Percentiles rank a stretch among this genome's conserved stretches.
phyloP scores from a whole-genome alignment of 2,329 filamentous ascomycete genomes.

The Epichloe glyceriae region DNA sequence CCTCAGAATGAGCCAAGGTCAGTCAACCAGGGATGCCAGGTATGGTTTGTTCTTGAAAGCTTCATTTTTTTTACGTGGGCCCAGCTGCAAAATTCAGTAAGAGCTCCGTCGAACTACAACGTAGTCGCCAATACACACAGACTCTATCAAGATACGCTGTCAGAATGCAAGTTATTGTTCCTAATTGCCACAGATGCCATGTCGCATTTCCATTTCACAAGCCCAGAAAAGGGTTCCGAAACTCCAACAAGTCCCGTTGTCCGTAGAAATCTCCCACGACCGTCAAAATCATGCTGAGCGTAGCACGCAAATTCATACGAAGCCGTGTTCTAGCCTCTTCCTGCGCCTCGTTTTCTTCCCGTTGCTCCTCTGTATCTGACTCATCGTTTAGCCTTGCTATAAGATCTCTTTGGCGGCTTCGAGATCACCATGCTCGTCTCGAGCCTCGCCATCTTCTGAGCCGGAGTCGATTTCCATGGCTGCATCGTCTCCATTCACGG shows the following conservation, averaged over 20 bases:
- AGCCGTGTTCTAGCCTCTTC: conserved; percentile 20
- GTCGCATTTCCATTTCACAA: conserved; percentile 16
- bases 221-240: conserved; percentile 48
- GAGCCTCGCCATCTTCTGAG: conserved; percentile 19
- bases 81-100: too few relatives aligned
- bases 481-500: conserved; percentile 18
- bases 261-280: conserved; percentile 82
- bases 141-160: too few relatives aligned
- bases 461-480: conserved; percentile 30
- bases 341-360: conserved; percentile 12
- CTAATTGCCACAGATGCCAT: not conserved
- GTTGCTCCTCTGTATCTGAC: conserved; percentile 14
- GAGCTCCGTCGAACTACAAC: too few relatives aligned
- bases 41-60: too few relatives aligned
- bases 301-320: conserved; percentile 47
- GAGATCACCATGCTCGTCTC: conserved; percentile 23
- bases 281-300: conserved; percentile 83
- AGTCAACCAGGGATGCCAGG: too few relatives aligned
- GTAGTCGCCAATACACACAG: too few relatives aligned
- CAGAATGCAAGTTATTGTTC: too few relatives aligned
- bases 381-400: conserved; percentile 29
- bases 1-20: not conserved
- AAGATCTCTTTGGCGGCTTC: conserved; percentile 35
- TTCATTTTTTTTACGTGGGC: too few relatives aligned
- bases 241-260: conserved; percentile 72